Evolutionary conservation across 495 filamentous ascomycete genomes (phyloP).

Genomic region (Neurospora tetrasperma): DNA sequence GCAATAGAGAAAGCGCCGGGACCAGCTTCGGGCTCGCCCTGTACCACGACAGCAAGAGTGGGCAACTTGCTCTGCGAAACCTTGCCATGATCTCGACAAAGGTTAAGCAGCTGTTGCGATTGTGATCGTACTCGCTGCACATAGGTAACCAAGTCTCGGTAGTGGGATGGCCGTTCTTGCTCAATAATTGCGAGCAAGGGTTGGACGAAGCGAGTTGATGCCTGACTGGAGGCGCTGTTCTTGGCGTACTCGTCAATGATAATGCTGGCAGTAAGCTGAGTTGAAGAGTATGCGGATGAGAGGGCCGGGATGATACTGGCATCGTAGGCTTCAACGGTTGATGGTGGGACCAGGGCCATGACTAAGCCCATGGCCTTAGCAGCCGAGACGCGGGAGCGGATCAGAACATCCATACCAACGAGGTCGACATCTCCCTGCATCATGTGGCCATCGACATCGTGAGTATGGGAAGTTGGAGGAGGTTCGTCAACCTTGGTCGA

Average conservation of each 20-base stretch:
- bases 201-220: conserved; percentile 38
- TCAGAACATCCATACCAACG: conserved; percentile 76
- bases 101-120: conserved; percentile 77
- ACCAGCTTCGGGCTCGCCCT: conserved; percentile 83
- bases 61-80: conserved; percentile 64
- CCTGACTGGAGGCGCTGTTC: conserved; percentile 30
- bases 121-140: conserved; percentile 81
- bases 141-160: conserved; percentile 80
- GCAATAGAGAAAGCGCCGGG: conserved; percentile 81
- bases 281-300: conserved; percentile 62
- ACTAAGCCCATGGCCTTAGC: conserved; percentile 71
- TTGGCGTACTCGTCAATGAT: conserved; percentile 83
- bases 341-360: conserved; percentile 50
- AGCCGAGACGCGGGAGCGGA: conserved; percentile 79
- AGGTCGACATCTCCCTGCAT: conserved; percentile 93
- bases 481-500: conserved; percentile 70
- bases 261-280: conserved; percentile 73
- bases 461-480: conserved; percentile 48
- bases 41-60: conserved; percentile 73
- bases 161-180: conserved; percentile 65
- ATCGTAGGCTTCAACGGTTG: conserved; percentile 41
- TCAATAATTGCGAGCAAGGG: conserved; percentile 65
- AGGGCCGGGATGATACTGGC: conserved; percentile 52
- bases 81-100: conserved; percentile 80
- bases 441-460: conserved; percentile 97